Evolutionary conservation across 1,284 basidiomycete genomes (phyloP), one percentile per base, ranked within the genome.

Genomic region (Sporisorium sorghi): DNA sequence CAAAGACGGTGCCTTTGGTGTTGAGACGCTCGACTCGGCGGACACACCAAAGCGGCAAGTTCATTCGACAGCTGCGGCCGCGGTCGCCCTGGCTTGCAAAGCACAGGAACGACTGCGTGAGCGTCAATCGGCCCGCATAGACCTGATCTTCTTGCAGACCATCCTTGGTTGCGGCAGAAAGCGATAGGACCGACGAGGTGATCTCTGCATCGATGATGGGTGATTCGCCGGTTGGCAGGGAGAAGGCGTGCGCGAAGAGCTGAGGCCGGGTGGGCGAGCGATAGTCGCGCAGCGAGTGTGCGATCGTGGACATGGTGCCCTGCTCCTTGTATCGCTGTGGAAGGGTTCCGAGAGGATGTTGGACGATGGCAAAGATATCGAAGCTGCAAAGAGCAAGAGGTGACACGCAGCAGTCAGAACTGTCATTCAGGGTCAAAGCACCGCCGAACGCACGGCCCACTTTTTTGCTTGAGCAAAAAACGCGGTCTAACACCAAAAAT

Each of bases 1-100:
- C 96, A 83, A 98, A 98, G 30, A 98, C 92, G 28, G 76, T 78
- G 33, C 80, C 77, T 33, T 75, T 71, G 23, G 94, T 92, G 35
- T 94, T 84, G 70, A 82, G 74, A 50, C 95, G 88, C 85, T 99
- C 97, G n/a, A 99, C 97, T 42, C 97, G 88, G 42, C 97, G 89
- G 71, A 99, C 91, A 2, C 94, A 95, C 66, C 92, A 94, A 37
- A 99, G 88, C 44, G 97, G 97, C 19, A 99, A 86, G 2, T 93
- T 93, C 86, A 95, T 94, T 47, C 92, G 89, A 68, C 95, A 94
- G 26, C 93, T 94, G 15, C 80, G 72, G n/a, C 78, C 78, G 82
- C 93, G 92, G 82, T 92, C 90, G 84, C 98, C 96, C 40, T 97
- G 87, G 10, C 94, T 97, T 28, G 91, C 87, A 86, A 99, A 99